A percentile compares a stretch with the other conserved stretches of the same genome.
These are phyloP conservation scores for Melocanna baccifera DNA, from an alignment of 176 grass and related monocot genomes.

Conservation along the genomic window DNA sequence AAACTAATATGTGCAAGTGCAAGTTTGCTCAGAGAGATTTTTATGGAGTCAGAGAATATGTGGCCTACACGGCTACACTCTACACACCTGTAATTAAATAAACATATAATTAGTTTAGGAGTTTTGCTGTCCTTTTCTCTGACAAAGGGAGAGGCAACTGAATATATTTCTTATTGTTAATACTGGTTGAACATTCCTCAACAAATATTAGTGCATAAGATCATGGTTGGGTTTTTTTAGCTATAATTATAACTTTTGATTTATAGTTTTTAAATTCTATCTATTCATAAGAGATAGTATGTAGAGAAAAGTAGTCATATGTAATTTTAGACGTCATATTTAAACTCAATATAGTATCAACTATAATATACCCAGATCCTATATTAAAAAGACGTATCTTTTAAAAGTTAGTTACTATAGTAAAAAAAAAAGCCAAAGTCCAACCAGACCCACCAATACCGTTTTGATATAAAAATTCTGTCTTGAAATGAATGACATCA, in stretches of 20 bases:
- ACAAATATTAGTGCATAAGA: not conserved
- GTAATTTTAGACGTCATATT: too few relatives aligned
- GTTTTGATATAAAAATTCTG: not conserved
- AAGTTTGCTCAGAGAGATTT: not conserved
- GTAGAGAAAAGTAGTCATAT: too few relatives aligned
- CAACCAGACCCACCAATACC: too few relatives aligned
- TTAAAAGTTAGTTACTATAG: too few relatives aligned
- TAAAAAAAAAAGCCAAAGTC: too few relatives aligned
- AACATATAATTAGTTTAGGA: not conserved
- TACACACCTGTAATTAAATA: not conserved
- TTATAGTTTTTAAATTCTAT: too few relatives aligned
- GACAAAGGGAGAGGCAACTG: not conserved
- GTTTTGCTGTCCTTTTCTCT: not conserved
- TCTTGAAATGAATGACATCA: not conserved
- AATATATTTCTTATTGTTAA: not conserved
- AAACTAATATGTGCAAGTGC: constrained; percentile 25
- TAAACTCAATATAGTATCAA: too few relatives aligned
- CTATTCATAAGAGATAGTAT: too few relatives aligned
- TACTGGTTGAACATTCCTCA: not conserved
- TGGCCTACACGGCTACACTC: constrained; percentile 22
- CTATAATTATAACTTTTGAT: too few relatives aligned
- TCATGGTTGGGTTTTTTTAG: too few relatives aligned
- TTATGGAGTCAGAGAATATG: constrained; percentile 14
- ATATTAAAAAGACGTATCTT: too few relatives aligned
- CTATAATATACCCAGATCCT: too few relatives aligned